Percentiles rank a stretch among this genome's conserved stretches.
Evolutionary conservation across 257 asterid genomes (phyloP).

Genomic region (Solanum ossicruentum): DNA sequence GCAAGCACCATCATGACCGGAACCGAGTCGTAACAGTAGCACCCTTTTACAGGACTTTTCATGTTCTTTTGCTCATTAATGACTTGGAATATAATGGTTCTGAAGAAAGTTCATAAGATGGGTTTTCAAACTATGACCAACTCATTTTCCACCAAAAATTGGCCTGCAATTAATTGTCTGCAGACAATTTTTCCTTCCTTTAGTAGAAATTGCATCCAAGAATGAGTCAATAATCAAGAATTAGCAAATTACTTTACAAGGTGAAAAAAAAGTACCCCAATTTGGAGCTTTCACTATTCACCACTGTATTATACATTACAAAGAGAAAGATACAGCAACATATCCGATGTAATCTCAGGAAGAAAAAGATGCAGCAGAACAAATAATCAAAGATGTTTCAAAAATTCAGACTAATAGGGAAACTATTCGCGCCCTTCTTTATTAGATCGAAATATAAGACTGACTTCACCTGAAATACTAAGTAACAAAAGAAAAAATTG

Average conservation of each 20-base stretch:
- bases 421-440: background rate
- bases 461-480: background rate
- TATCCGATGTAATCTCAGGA: background rate
- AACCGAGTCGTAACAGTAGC: too few species aligned
- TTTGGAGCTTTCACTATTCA: background rate
- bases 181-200: background rate
- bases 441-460: background rate
- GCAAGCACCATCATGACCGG: too few species aligned
- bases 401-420: background rate
- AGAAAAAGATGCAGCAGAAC: background rate
- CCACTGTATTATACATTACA: background rate
- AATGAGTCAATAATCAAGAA: background rate
- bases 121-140: background rate
- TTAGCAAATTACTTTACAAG: background rate
- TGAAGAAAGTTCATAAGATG: background rate
- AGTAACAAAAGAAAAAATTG: background rate
- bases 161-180: too few species aligned
- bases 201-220: background rate
- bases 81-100: background rate
- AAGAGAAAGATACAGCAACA: background rate
- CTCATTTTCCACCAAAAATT: background rate
- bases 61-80: background rate
- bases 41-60: background rate
- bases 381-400: background rate
- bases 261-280: background rate